phyloP scores from a whole-genome alignment of 73 alveolate species.

The Strombidium stylifer region DNA sequence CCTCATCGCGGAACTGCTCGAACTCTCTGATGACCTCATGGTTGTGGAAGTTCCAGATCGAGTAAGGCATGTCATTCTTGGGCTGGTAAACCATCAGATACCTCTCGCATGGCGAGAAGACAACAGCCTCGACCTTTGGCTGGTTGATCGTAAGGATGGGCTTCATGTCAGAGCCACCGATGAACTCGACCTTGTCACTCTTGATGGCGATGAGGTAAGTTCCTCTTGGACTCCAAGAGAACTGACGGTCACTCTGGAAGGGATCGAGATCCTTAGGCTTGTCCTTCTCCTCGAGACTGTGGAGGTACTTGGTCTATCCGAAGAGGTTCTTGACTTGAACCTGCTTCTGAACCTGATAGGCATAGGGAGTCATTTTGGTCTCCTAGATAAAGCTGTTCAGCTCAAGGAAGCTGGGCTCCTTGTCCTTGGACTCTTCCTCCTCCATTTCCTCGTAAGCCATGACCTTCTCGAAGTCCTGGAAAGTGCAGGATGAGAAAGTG shows the following conservation, averaged over 20 bases:
- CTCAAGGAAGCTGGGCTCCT: no score
- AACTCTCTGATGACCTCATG: constrained; percentile 42
- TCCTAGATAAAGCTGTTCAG: background rate
- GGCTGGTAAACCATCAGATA: constrained; percentile 36
- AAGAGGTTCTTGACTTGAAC: constrained; percentile 9
- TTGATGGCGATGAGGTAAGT: constrained; percentile 37
- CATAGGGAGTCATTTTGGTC: background rate
- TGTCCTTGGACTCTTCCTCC: constrained; percentile 13
- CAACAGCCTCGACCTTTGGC: constrained; percentile 45
- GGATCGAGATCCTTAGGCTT: no score
- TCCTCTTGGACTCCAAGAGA: constrained; percentile 57
- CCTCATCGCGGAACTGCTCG: constrained; percentile 27
- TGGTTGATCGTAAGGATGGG: constrained; percentile 39
- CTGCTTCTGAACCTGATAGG: background rate
- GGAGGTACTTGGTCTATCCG: no score
- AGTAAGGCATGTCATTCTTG: constrained; percentile 28
- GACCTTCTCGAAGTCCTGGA: constrained; percentile 47
- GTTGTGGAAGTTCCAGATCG: constrained; percentile 43
- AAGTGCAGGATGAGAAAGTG: constrained; percentile 13
- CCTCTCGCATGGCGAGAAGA: constrained; percentile 57
- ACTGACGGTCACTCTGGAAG: constrained; percentile 1
- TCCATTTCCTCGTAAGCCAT: constrained; percentile 13
- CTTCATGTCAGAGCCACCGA: constrained; percentile 46
- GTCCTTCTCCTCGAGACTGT: no score
- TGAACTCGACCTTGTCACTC: constrained; percentile 50